Percentiles rank a stretch among this genome's conserved stretches.
These are phyloP conservation scores for Kwoniella sp. DNA, from an alignment of 768 basidiomycete genomes.

Conservation along the genomic window DNA sequence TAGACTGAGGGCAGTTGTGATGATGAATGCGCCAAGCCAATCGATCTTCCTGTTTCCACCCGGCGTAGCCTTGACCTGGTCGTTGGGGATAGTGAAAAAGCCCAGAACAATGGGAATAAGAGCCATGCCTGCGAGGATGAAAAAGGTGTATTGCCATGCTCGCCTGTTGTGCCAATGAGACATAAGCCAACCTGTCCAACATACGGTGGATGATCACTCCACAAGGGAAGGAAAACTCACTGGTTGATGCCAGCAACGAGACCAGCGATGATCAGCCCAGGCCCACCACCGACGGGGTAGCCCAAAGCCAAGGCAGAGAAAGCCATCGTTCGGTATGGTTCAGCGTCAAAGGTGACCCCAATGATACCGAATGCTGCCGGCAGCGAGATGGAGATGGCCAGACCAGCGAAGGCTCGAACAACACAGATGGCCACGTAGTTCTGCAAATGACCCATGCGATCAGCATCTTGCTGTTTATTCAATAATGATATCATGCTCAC, in stretches of 20 bases:
- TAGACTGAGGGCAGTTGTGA: constrained; percentile 67
- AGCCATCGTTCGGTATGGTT: constrained; percentile 66
- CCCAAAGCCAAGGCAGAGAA: constrained; percentile 82
- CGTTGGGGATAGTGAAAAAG: constrained; percentile 65
- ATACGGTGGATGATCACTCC: neutral
- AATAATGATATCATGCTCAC: constrained; percentile 9
- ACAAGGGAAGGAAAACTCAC: constrained; percentile 5
- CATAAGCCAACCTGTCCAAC: too few species aligned
- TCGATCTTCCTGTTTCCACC: constrained; percentile 63
- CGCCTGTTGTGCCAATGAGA: constrained; percentile 10
- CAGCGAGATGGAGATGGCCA: constrained; percentile 31
- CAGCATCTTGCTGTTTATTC: constrained; percentile 21
- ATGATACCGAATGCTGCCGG: constrained; percentile 39
- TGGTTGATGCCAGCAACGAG: constrained; percentile 56
- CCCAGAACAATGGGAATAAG: constrained; percentile 63
- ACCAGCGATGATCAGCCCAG: constrained; percentile 71
- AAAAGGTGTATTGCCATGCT: constrained; percentile 63
- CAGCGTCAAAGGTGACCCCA: constrained; percentile 27
- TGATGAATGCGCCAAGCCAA: constrained; percentile 71
- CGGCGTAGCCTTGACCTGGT: constrained; percentile 61
- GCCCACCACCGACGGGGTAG: constrained; percentile 72
- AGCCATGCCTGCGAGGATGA: constrained; percentile 65
- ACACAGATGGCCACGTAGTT: constrained; percentile 35
- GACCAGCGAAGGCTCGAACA: constrained; percentile 39
- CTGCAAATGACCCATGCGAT: neutral